A percentile compares a stretch with the other conserved stretches of the same genome.
Conservation (phyloP, 208 protist species). For the Wallacemonas sp. region DNA sequence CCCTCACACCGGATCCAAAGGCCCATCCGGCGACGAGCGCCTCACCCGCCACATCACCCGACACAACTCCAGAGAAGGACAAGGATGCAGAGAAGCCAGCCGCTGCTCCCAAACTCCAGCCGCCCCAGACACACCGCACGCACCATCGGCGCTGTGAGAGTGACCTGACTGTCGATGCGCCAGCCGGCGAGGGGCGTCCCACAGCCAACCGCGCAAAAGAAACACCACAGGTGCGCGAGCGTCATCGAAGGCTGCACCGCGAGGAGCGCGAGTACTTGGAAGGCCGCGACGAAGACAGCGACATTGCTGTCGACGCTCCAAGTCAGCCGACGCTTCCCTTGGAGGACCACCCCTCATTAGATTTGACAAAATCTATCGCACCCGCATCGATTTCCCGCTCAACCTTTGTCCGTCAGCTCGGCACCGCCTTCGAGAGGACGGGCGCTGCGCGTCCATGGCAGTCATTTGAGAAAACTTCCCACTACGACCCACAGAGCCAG, state of each 20-base stretch:
- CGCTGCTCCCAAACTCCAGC: too few relatives aligned
- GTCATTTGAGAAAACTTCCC: too few relatives aligned
- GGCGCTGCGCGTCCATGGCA: background rate
- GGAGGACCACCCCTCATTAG: too few relatives aligned
- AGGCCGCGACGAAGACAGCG: background rate
- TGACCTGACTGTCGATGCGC: background rate
- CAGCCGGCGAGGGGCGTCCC: too few relatives aligned
- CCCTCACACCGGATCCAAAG: slow-evolving; percentile 18
- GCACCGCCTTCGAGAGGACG: background rate
- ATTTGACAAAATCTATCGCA: too few relatives aligned
- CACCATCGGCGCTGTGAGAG: background rate
- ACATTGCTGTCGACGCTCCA: background rate
- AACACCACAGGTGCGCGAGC: too few relatives aligned
- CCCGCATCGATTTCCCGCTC: too few relatives aligned
- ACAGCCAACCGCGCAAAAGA: too few relatives aligned
- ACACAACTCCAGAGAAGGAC: background rate
- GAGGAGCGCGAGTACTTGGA: background rate
- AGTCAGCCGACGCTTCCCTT: too few relatives aligned
- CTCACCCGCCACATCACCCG: background rate
- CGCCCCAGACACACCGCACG: background rate
- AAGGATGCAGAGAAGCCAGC: too few relatives aligned
- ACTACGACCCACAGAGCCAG: background rate
- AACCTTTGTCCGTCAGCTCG: background rate
- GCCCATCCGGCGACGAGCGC: background rate
- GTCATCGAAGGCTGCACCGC: too few relatives aligned